A percentile compares a stretch with the other conserved stretches of the same genome.
These are phyloP conservation scores for Steccherinum ochraceum DNA, from an alignment of 768 basidiomycete genomes.

Conservation along the genomic window DNA sequence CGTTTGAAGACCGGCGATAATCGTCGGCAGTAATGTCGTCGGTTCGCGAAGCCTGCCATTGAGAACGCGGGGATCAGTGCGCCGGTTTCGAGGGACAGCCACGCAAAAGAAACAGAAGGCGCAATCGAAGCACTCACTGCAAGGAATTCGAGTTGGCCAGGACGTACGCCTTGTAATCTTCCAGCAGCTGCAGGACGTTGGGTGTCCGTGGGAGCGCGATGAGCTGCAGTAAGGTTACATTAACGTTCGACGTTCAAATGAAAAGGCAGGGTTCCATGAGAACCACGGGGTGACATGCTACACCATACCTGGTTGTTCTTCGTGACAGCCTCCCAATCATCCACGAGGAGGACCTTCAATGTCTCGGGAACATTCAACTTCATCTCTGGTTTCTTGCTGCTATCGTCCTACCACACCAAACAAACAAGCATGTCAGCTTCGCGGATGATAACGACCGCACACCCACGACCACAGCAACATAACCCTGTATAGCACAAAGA, in stretches of 20 bases:
- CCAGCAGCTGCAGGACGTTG: slow-evolving; percentile 68
- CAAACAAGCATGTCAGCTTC: neutral
- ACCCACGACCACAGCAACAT: too few relatives aligned
- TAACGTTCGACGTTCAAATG: neutral
- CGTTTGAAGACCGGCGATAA: slow-evolving; percentile 76
- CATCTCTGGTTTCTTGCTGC: slow-evolving; percentile 77
- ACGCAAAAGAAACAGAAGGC: neutral
- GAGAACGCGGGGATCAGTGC: too few relatives aligned
- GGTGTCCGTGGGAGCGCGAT: slow-evolving; percentile 79
- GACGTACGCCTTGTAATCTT: slow-evolving; percentile 70
- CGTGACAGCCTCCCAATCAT: slow-evolving; percentile 97
- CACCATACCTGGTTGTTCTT: slow-evolving; percentile 81
- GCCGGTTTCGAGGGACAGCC: neutral
- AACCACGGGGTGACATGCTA: neutral
- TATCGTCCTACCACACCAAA: slow-evolving; percentile 81
- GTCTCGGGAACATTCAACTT: slow-evolving; percentile 84
- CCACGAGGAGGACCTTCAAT: slow-evolving; percentile 86
- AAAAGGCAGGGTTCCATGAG: neutral
- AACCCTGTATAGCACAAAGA: too few relatives aligned
- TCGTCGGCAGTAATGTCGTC: slow-evolving; percentile 64
- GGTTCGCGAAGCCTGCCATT: slow-evolving; percentile 61
- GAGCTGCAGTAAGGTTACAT: slow-evolving; percentile 50
- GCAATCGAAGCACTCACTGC: slow-evolving; percentile 4
- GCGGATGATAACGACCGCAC: too few relatives aligned
- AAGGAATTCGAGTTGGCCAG: slow-evolving; percentile 35